Evolutionary conservation across 345 rosid species (phyloP), one percentile per base, ranked within the genome.

Genomic region (Salix udensis): DNA sequence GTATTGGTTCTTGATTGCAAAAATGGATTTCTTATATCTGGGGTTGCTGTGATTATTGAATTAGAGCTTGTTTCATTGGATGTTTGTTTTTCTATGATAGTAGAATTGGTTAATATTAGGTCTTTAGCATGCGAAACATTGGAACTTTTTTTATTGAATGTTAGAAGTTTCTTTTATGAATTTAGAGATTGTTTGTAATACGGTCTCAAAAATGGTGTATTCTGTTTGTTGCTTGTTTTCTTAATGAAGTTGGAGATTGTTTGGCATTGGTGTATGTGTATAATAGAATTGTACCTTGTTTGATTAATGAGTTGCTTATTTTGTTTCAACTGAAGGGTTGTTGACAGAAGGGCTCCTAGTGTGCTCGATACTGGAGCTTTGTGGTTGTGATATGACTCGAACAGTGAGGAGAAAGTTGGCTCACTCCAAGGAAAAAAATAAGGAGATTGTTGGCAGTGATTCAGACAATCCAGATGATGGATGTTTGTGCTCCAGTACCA

Each of bases 381-480:
- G 65, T 66, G 65, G 65, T 70, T 48, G 58, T 61, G 74, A 71
- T 30, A 84, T 80, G 86, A 67, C 78, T 58, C 73, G 80, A 75
- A 78, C 71, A 66, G 75, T 78, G 67, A 76, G 78, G 67, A 77
- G 76, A 72, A 84, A 80, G 78, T 18, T 80, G 67, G 72, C 77
- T 66, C 72, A 62, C 8, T 80, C 46, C 19, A 14, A 42, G 48
- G 78, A 60, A 36, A 64, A 67, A 68, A 61, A 68, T 13, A 52
- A 76, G 37, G 76, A 73, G 39, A 67, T 70, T 60, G 75, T 76
- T n/a, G 71, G 40, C 64, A 70, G 76, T 42, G 48, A 71, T 80
- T 73, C 75, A 19, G 77, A 58, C 69, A 37, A 39, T 66, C 52
- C 44, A 74, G 84, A 77, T 71, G 79, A 37, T 31, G 74, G 64